These are phyloP conservation scores for Ogataea degrootiae DNA, from an alignment of 805 yeast genomes.

Conservation along the genomic window DNA sequence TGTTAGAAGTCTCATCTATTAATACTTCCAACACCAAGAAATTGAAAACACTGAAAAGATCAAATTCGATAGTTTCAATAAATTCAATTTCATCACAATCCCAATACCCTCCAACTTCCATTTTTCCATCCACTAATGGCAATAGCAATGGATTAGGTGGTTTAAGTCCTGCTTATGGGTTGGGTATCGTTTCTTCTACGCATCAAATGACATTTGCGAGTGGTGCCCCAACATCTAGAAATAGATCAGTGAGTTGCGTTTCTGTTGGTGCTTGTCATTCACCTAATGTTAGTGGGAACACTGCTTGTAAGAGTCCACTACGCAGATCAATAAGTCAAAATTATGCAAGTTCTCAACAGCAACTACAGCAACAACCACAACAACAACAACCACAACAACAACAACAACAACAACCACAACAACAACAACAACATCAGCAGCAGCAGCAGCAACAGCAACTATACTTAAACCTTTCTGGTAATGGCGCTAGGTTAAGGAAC, in stretches of 20 bases:
- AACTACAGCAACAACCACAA: background rate
- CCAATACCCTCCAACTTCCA: conserved; percentile 12
- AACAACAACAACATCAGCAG: background rate
- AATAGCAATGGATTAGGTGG: conserved; percentile 3
- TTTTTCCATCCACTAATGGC: too few relatives aligned
- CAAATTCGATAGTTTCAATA: conserved; percentile 26
- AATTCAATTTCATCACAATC: conserved; percentile 19
- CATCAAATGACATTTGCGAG: conserved; percentile 1
- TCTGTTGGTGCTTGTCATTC: background rate
- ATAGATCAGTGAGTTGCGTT: conserved; percentile 17
- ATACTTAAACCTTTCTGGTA: too few relatives aligned
- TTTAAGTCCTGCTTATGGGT: background rate
- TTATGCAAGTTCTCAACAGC: background rate
- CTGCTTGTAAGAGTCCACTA: conserved; percentile 1
- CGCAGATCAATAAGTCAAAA: background rate
- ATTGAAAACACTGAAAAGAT: conserved; percentile 23
- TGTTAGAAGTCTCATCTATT: conserved; percentile 22
- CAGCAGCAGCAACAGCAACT: background rate
- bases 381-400: background rate
- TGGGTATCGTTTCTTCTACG: conserved; percentile 7
- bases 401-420: background rate
- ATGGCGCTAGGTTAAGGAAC: background rate
- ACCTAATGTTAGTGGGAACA: background rate
- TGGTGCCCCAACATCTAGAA: conserved; percentile 3
- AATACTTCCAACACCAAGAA: conserved; percentile 25